Conservation (phyloP, 257 asterid species). For the Penstemon newberryi region DNA sequence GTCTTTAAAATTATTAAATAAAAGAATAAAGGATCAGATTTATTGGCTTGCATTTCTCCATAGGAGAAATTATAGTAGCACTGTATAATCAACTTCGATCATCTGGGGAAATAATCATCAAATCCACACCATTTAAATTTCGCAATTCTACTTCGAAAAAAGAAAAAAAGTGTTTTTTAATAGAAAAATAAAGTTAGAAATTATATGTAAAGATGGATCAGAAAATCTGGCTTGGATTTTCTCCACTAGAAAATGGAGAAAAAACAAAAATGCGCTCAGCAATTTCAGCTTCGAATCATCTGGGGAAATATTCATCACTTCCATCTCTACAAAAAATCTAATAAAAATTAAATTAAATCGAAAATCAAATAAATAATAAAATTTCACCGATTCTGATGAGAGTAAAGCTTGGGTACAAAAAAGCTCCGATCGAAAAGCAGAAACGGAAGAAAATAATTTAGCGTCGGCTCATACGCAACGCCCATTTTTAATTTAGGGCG, state of each 20-base stretch:
- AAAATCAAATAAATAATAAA: not conserved
- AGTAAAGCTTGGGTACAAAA: too few relatives aligned
- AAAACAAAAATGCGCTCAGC: conserved; percentile 5
- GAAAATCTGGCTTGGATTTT: conserved; percentile 12
- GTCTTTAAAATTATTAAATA: too few relatives aligned
- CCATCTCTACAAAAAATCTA: not conserved
- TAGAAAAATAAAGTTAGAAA: not conserved
- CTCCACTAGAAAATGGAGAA: not conserved
- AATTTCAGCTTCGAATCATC: conserved; percentile 8
- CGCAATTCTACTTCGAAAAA: too few relatives aligned
- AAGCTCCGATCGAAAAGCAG: not conserved
- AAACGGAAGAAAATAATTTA: too few relatives aligned
- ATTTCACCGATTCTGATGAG: not conserved
- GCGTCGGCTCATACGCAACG: too few relatives aligned
- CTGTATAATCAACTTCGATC: conserved; percentile 1
- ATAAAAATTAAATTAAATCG: not conserved
- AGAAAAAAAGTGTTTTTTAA: too few relatives aligned
- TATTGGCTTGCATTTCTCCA: not conserved
- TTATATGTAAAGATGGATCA: not conserved
- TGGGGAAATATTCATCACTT: conserved; percentile 13
- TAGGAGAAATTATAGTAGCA: not conserved
- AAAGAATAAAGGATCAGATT: not conserved
- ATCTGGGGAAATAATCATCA: conserved; percentile 4
- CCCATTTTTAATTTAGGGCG: too few relatives aligned
- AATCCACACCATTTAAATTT: not conserved